Percentiles rank a stretch among this genome's conserved stretches.
Evolutionary conservation across 257 asterid genomes (phyloP).

Genomic region (Solanum sejunctum): DNA sequence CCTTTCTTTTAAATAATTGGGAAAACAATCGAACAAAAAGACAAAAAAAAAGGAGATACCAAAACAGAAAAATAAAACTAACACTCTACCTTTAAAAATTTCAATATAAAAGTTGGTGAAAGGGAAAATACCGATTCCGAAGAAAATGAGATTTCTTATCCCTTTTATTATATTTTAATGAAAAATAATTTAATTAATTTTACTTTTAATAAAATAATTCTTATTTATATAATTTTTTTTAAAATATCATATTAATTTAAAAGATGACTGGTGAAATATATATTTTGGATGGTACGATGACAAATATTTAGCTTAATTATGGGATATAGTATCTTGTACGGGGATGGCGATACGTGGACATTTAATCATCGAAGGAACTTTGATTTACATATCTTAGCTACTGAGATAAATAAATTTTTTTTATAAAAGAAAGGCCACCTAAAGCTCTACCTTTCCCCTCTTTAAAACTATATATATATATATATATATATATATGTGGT

Average conservation of each 20-base stretch:
- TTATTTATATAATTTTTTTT: too few relatives aligned
- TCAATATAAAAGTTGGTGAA: not conserved
- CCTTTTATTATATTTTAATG: too few relatives aligned
- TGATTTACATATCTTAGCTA: not conserved
- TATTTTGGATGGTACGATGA: too few relatives aligned
- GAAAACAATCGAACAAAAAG: not conserved
- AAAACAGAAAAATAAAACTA: not conserved
- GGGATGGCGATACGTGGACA: not conserved
- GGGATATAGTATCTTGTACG: not conserved
- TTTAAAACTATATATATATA: not conserved
- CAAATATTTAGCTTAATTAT: too few relatives aligned
- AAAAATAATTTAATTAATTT: too few relatives aligned
- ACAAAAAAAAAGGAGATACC: not conserved
- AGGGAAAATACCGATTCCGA: not conserved
- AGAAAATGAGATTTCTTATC: too few relatives aligned
- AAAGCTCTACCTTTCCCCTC: not conserved
- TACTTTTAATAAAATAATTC: too few relatives aligned
- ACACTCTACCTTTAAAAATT: not conserved
- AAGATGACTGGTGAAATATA: fast-evolving
- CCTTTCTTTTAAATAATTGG: not conserved
- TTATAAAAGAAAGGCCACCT: not conserved
- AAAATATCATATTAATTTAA: too few relatives aligned
- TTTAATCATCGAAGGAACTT: not conserved
- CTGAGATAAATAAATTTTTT: not conserved
- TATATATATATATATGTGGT: not conserved